Conservation (phyloP, 2,329 filamentous ascomycete species). For the Colletotrichum lupini region DNA sequence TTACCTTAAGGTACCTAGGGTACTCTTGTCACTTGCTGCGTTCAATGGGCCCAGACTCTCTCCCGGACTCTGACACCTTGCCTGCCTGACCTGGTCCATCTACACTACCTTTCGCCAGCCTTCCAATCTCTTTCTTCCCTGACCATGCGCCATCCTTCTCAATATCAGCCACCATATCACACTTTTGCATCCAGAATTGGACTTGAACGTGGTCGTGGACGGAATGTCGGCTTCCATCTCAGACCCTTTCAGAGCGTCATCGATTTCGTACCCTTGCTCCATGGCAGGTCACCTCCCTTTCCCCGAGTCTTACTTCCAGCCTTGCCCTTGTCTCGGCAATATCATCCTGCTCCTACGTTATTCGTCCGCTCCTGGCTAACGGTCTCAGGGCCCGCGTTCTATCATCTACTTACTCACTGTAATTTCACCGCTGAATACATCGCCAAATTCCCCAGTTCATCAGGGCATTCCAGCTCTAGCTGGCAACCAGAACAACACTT, state of each 20-base stretch:
- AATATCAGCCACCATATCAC: not conserved
- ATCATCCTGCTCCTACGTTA: not conserved
- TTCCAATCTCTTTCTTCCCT: not conserved
- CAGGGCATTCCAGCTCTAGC: not conserved
- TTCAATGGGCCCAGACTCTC: not conserved
- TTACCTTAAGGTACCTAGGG: too few relatives aligned
- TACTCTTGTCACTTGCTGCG: not conserved
- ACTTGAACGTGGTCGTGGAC: not conserved
- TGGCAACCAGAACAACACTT: not conserved
- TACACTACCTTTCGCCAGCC: not conserved
- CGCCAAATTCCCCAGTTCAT: not conserved
- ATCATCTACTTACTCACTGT: not conserved
- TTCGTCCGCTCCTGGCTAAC: not conserved
- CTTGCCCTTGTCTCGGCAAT: not conserved
- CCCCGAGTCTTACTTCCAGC: not conserved
- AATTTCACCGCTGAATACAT: not conserved
- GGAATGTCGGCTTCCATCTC: not conserved
- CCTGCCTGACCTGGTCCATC: too few relatives aligned
- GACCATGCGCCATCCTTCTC: not conserved
- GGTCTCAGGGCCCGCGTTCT: not conserved
- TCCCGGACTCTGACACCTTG: not conserved
- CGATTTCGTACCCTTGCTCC: not conserved
- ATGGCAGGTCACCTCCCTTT: not conserved
- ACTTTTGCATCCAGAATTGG: not conserved
- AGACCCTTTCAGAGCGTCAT: not conserved